Percentiles rank a stretch among this genome's conserved stretches.
phyloP scores from a whole-genome alignment of 2,329 filamentous ascomycete species.

The Mycosphaerella sp. region DNA sequence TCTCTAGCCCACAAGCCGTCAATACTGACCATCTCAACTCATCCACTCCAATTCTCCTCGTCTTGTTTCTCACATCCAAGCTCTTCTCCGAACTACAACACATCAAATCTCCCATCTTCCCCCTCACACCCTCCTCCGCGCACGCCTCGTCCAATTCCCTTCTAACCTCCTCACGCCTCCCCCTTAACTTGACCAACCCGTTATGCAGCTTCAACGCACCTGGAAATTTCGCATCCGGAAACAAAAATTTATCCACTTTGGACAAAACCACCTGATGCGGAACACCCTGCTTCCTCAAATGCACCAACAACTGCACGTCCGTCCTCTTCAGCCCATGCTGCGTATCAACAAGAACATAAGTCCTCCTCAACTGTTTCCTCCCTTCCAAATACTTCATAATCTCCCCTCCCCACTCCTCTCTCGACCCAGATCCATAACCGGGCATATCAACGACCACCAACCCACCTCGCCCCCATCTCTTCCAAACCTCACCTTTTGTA shows the following conservation, averaged over 20 bases:
- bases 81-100: slow-evolving; percentile 51
- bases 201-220: slow-evolving; percentile 27
- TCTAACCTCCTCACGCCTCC: slow-evolving; percentile 37
- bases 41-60: slow-evolving; percentile 56
- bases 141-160: slow-evolving; percentile 40
- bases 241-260: slow-evolving; percentile 57
- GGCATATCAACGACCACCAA: slow-evolving; percentile 65
- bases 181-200: slow-evolving; percentile 33
- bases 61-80: slow-evolving; percentile 41
- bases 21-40: slow-evolving; percentile 60
- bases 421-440: slow-evolving; percentile 60
- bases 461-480: slow-evolving; percentile 33
- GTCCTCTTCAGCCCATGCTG: slow-evolving; percentile 57
- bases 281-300: slow-evolving; percentile 52
- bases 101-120: slow-evolving; percentile 54
- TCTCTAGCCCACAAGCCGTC: slow-evolving; percentile 54
- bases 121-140: slow-evolving; percentile 30
- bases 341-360: slow-evolving; percentile 60
- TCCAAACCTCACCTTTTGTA: slow-evolving; percentile 34
- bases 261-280: slow-evolving; percentile 61
- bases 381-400: slow-evolving; percentile 62
- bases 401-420: slow-evolving; percentile 57
- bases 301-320: slow-evolving; percentile 52
- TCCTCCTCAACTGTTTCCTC: slow-evolving; percentile 57
- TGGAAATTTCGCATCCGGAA: slow-evolving; percentile 25